phyloP scores from a whole-genome alignment of 495 filamentous ascomycete genomes.

The Aspergillus biplanus region DNA sequence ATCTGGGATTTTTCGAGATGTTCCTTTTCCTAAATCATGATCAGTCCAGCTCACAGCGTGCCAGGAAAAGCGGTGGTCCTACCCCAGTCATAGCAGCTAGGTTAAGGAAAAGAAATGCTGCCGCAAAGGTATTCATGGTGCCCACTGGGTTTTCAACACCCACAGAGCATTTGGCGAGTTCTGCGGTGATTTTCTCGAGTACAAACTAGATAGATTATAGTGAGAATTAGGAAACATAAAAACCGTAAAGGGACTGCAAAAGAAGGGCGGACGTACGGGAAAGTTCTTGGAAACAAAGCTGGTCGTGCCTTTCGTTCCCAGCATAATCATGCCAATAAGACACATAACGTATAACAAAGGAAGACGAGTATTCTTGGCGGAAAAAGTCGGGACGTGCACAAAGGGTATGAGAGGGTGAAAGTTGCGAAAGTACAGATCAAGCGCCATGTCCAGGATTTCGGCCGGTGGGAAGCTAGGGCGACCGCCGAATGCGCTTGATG shows the following conservation, averaged over 20 bases:
- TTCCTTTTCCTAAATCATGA: constrained; percentile 44
- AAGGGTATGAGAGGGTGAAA: constrained; percentile 57
- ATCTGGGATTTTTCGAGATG: constrained; percentile 53
- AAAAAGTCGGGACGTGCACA: constrained; percentile 56
- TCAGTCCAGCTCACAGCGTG: neutral
- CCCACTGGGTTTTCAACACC: constrained; percentile 39
- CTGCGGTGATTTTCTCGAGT: constrained; percentile 45
- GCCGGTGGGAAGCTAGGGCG: constrained; percentile 50
- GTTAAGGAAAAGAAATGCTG: constrained; percentile 50
- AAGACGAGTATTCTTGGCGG: constrained; percentile 45
- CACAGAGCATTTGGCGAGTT: constrained; percentile 44
- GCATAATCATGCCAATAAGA: constrained; percentile 54
- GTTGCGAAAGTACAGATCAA: constrained; percentile 56
- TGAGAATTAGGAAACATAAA: constrained; percentile 15
- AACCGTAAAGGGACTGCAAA: neutral
- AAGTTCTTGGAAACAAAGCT: constrained; percentile 53
- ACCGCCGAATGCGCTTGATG: constrained; percentile 28
- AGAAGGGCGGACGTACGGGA: constrained; percentile 32
- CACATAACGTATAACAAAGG: constrained; percentile 54
- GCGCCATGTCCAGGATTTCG: constrained; percentile 59
- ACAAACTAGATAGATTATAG: constrained; percentile 32
- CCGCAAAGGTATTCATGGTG: constrained; percentile 51
- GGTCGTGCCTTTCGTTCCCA: constrained; percentile 53
- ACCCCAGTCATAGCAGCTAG: constrained; percentile 55
- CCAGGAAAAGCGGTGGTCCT: constrained; percentile 14